Conservation (phyloP, 768 basidiomycete species). For the Amanita polypyramis region DNA sequence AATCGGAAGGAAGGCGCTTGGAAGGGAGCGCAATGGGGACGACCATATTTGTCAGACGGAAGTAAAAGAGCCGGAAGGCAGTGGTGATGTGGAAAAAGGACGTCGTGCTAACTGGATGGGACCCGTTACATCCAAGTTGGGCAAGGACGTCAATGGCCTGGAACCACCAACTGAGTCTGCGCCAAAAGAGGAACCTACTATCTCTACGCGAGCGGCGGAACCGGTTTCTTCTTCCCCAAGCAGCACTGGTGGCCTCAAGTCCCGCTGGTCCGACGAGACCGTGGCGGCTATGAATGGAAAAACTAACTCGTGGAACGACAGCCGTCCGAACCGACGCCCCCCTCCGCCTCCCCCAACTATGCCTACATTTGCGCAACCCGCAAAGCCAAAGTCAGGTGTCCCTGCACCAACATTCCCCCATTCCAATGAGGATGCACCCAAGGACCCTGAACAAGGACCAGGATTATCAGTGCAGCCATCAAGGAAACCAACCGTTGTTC, state of each 20-base stretch:
- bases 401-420: not conserved
- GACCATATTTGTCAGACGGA: not conserved
- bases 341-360: not conserved
- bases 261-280: conserved; percentile 25
- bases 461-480: conserved; percentile 5
- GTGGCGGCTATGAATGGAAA: conserved; percentile 10
- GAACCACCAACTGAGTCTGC: not conserved
- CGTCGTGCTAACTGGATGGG: conserved; percentile 23
- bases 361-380: not conserved
- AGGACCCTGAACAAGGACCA: not conserved
- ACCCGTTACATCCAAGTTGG: conserved; percentile 19
- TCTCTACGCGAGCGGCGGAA: conserved; percentile 12
- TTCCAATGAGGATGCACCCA: not conserved
- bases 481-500: conserved; percentile 2
- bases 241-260: conserved; percentile 7
- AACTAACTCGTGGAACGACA: conserved; percentile 1
- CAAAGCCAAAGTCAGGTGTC: not conserved
- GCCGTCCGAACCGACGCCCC: not conserved
- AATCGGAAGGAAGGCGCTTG: conserved; percentile 29
- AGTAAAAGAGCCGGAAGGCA: conserved; percentile 5
- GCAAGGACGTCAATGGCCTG: conserved; percentile 13
- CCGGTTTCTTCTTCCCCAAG: conserved; percentile 7
- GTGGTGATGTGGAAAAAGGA: conserved; percentile 3
- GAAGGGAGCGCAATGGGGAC: conserved; percentile 12
- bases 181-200: conserved; percentile 11